phyloP scores from a whole-genome alignment of 805 yeast species.

The Candida vartiovaarae region DNA sequence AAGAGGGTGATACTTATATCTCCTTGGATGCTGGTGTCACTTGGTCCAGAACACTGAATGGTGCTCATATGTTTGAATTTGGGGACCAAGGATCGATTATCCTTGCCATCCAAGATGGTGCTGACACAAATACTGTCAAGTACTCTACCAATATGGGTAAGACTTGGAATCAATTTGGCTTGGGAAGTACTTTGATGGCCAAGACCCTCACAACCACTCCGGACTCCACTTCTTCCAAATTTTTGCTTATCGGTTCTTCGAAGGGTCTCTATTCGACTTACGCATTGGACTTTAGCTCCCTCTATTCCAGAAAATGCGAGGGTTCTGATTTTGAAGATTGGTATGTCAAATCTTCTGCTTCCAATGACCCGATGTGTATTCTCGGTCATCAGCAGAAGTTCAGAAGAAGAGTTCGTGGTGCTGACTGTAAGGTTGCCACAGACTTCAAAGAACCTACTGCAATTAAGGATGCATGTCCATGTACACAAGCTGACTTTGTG shows the following conservation, averaged over 20 bases:
- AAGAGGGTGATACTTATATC: slow-evolving; percentile 43
- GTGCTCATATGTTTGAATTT: slow-evolving; percentile 47
- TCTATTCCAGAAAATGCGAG: slow-evolving; percentile 36
- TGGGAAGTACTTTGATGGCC: slow-evolving; percentile 39
- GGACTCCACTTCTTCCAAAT: slow-evolving; percentile 62
- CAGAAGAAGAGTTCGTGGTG: slow-evolving; percentile 53
- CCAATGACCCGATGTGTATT: slow-evolving; percentile 41
- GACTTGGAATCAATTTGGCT: slow-evolving; percentile 47
- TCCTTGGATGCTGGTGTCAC: slow-evolving; percentile 75
- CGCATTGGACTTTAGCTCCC: slow-evolving; percentile 48
- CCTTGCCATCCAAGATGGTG: slow-evolving; percentile 44
- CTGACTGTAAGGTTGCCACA: slow-evolving; percentile 46
- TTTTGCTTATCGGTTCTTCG: slow-evolving; percentile 41
- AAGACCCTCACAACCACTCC: slow-evolving; percentile 44
- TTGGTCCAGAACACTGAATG: slow-evolving; percentile 53
- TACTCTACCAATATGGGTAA: slow-evolving; percentile 72
- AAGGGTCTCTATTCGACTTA: slow-evolving; percentile 19
- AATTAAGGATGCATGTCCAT: slow-evolving; percentile 51
- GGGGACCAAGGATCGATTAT: slow-evolving; percentile 79
- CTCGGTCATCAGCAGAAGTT: slow-evolving; percentile 63
- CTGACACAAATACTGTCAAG: slow-evolving; percentile 29
- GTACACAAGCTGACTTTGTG: slow-evolving; percentile 62
- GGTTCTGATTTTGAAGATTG: slow-evolving; percentile 58
- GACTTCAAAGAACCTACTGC: slow-evolving; percentile 31
- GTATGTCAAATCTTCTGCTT: slow-evolving; percentile 37